These are phyloP conservation scores for Venturia asperata DNA, from an alignment of 2,329 filamentous ascomycete species.

Conservation along the genomic window DNA sequence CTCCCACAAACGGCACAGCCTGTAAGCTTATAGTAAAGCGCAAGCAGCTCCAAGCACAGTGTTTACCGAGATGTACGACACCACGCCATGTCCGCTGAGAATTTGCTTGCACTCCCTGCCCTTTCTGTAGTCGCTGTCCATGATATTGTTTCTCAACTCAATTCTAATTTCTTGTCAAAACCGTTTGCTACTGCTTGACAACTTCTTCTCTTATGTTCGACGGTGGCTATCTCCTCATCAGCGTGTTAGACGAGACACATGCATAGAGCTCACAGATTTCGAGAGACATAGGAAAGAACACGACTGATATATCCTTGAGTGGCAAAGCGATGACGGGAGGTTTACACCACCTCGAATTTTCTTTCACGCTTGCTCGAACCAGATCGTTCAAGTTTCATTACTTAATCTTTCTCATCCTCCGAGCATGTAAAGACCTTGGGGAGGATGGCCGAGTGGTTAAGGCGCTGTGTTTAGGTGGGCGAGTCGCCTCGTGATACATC, in stretches of 20 bases:
- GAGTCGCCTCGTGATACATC: no score
- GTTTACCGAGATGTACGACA: not conserved
- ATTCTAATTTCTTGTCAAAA: no score
- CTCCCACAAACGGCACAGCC: not conserved
- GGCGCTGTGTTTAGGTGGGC: conserved; percentile 21
- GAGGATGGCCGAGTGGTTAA: conserved; percentile 21
- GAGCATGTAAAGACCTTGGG: not conserved
- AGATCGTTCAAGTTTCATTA: not conserved
- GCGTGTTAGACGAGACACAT: no score
- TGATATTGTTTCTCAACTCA: not conserved
- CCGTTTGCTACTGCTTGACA: not conserved
- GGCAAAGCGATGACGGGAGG: no score
- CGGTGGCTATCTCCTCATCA: no score
- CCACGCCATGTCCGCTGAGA: not conserved
- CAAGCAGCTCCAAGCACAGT: not conserved
- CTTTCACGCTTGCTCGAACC: no score
- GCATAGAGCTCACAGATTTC: no score
- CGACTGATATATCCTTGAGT: no score
- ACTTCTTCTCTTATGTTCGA: not conserved
- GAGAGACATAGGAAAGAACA: no score
- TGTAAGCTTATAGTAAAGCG: not conserved
- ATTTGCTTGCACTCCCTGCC: not conserved
- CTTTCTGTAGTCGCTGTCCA: not conserved
- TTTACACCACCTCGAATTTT: no score
- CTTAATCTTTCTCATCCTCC: not conserved